Percentiles rank a stretch among this genome's conserved stretches.
Evolutionary conservation across 1,284 basidiomycete genomes (phyloP).

Genomic region (Cutaneotrichosporon sp.): DNA sequence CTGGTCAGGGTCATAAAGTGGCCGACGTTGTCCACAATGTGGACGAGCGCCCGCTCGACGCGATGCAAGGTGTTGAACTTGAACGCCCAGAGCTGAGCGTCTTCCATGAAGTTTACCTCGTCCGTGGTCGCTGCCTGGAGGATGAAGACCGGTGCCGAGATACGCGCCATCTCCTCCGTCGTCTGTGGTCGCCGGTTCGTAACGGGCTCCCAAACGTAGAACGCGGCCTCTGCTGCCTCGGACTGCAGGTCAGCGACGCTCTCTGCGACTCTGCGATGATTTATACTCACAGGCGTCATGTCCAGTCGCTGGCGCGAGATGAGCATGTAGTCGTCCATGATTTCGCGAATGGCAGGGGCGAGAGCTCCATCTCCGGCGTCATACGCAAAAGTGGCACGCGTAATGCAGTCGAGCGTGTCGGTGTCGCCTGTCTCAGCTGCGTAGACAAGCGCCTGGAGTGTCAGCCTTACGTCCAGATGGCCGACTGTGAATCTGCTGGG

Average conservation of each 20-base stretch:
- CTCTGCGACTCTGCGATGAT: background rate
- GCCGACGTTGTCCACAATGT: conserved; percentile 11
- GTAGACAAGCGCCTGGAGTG: conserved; percentile 14
- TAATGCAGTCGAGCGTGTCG: conserved; percentile 24
- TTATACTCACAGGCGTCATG: background rate
- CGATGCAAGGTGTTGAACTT: background rate
- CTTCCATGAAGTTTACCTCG: background rate
- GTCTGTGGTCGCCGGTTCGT: background rate
- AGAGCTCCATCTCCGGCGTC: conserved; percentile 10
- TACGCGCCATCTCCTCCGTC: background rate
- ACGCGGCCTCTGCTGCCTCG: conserved; percentile 9
- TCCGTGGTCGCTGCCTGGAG: conserved; percentile 11
- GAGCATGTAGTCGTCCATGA: conserved; percentile 21
- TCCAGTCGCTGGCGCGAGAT: conserved; percentile 12
- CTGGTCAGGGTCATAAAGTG: conserved; percentile 23
- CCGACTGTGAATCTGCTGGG: too few species aligned
- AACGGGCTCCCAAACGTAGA: conserved; percentile 11
- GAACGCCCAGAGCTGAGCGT: conserved; percentile 4
- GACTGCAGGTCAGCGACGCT: too few species aligned
- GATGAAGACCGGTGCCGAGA: conserved; percentile 15
- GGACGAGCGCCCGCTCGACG: conserved; percentile 1
- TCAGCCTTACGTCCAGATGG: background rate
- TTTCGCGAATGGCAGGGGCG: conserved; percentile 16
- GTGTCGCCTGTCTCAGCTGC: conserved; percentile 13
- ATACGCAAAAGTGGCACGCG: conserved; percentile 21